These are phyloP conservation scores for Acanthamoeba castellanii DNA, from an alignment of 208 protist species.

Conservation along the genomic window DNA sequence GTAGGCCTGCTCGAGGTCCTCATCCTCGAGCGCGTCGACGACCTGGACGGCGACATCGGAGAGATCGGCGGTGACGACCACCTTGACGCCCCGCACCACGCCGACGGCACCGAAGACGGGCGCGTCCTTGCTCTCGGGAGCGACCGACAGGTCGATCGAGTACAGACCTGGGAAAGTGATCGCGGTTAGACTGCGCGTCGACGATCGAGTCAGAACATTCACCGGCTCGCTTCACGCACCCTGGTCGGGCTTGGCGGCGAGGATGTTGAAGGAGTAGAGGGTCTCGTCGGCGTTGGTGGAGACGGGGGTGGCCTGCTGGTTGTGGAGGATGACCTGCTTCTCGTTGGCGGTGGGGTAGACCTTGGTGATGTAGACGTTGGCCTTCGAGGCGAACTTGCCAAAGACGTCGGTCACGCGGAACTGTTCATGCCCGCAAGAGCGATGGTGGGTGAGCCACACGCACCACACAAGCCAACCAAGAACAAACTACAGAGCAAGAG, in stretches of 20 bases:
- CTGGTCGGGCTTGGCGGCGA: conserved; percentile 13
- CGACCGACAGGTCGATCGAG: background rate
- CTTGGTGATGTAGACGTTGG: conserved; percentile 12
- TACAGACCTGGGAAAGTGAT: background rate
- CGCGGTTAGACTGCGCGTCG: background rate
- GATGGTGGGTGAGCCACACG: background rate
- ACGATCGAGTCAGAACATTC: background rate
- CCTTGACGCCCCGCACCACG: background rate
- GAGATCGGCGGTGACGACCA: conserved; percentile 8
- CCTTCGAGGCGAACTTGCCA: conserved; percentile 5
- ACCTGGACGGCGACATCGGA: conserved; percentile 33
- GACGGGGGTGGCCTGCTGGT: background rate
- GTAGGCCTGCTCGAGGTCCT: background rate
- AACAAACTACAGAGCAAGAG: too few species aligned
- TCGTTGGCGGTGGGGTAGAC: background rate
- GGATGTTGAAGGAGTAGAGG: conserved; percentile 14
- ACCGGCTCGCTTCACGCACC: background rate
- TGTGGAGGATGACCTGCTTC: conserved; percentile 21
- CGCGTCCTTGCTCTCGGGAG: conserved; percentile 17
- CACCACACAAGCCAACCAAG: background rate
- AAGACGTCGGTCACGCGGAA: conserved; percentile 18
- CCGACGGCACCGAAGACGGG: conserved; percentile 4
- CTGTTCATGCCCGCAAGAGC: background rate
- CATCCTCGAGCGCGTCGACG: background rate
- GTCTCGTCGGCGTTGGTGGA: background rate